Percentiles rank a stretch among this genome's conserved stretches.
These are phyloP conservation scores for Rhizoctonia solani DNA, from an alignment of 1,284 basidiomycete species.

Conservation along the genomic window DNA sequence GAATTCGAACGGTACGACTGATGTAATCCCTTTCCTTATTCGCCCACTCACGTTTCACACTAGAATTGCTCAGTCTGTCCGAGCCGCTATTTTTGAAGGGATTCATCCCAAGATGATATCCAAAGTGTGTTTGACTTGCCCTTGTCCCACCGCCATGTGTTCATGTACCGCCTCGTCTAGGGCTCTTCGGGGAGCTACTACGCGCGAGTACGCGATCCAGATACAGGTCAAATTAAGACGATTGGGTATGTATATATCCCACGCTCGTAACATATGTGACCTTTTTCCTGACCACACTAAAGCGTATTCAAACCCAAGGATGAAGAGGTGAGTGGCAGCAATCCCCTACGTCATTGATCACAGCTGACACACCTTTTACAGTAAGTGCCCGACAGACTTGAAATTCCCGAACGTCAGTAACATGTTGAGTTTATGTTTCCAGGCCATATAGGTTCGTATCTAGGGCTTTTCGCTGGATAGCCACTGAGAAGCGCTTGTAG, in stretches of 20 bases:
- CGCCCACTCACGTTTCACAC: constrained; percentile 37
- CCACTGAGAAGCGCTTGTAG: constrained; percentile 9
- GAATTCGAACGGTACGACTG: constrained; percentile 68
- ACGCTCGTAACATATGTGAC: not conserved
- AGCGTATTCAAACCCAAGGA: constrained; percentile 91
- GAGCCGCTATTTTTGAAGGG: constrained; percentile 69
- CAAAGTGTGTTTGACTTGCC: constrained; percentile 49
- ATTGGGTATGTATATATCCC: constrained; percentile 62
- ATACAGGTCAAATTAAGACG: constrained; percentile 70
- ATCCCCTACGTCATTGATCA: not conserved
- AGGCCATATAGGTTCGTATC: constrained; percentile 27
- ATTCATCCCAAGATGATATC: constrained; percentile 87
- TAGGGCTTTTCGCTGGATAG: constrained; percentile 14
- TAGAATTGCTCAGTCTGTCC: constrained; percentile 68
- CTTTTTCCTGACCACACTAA: not conserved
- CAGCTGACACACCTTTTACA: not conserved
- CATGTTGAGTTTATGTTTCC: constrained; percentile 11
- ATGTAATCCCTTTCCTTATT: constrained; percentile 32
- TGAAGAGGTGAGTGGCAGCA: constrained; percentile 56
- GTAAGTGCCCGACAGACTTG: not conserved
- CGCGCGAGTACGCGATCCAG: constrained; percentile 64
- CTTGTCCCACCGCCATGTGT: not conserved
- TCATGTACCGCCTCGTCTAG: constrained; percentile 18
- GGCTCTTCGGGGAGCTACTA: constrained; percentile 89
- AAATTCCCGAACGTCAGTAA: not conserved